phyloP scores from a whole-genome alignment of 1,284 basidiomycete species.

The Ganoderma resinaceum region DNA sequence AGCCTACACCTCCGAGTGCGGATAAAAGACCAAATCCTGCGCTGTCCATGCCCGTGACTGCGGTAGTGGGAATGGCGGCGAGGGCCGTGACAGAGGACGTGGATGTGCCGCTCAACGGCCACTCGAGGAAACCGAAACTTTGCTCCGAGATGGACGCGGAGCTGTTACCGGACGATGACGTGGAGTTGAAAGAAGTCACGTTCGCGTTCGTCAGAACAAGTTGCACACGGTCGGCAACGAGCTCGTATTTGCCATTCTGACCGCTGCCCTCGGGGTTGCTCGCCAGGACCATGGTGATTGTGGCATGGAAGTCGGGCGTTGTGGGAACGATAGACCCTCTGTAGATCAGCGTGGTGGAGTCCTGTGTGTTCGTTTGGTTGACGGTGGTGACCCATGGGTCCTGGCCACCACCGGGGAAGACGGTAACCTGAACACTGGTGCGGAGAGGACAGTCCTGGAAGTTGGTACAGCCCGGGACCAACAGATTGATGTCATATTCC shows the following conservation, averaged over 20 bases:
- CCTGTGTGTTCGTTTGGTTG: conserved; percentile 76
- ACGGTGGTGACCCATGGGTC: conserved; percentile 73
- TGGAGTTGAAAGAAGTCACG: conserved; percentile 40
- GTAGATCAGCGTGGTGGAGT: conserved; percentile 75
- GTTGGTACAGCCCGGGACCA: conserved; percentile 86
- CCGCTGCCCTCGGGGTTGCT: conserved; percentile 66
- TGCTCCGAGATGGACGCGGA: conserved; percentile 42
- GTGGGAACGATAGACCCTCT: conserved; percentile 83
- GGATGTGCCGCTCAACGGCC: conserved; percentile 60
- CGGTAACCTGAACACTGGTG: conserved; percentile 84
- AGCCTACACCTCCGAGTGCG: conserved; percentile 55
- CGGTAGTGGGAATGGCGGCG: conserved; percentile 66
- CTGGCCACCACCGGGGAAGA: conserved; percentile 78
- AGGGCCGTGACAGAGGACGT: conserved; percentile 59
- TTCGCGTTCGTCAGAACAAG: conserved; percentile 73
- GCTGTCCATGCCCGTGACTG: conserved; percentile 75
- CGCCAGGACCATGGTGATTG: conserved; percentile 75
- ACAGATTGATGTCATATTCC: conserved; percentile 84
- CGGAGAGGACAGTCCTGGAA: conserved; percentile 84
- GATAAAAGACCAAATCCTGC: conserved; percentile 67
- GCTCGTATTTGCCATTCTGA: conserved; percentile 69
- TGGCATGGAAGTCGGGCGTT: conserved; percentile 75
- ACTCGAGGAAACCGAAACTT: conserved; percentile 83
- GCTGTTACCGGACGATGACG: conserved; percentile 41
- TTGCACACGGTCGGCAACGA: conserved; percentile 85